phyloP scores from a whole-genome alignment of 768 basidiomycete genomes.

The Vararia minispora region DNA sequence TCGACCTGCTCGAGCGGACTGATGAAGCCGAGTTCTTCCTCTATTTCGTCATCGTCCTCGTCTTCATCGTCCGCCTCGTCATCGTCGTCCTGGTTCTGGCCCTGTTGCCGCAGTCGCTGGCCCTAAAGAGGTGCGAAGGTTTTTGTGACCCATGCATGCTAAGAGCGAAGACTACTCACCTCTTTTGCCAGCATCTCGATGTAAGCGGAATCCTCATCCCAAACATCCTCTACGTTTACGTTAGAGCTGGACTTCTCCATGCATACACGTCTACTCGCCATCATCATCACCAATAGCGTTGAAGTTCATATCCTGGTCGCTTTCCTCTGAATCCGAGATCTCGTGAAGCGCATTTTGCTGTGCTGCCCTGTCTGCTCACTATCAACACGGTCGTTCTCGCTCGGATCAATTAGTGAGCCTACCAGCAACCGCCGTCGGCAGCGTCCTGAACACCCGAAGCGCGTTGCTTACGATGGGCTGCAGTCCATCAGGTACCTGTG shows the following conservation, averaged over 20 bases:
- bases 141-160: too few relatives aligned
- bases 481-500: slow-evolving; percentile 43
- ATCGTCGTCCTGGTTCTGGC: slow-evolving; percentile 28
- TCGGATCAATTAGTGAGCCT: slow-evolving; percentile 10
- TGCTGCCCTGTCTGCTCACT: slow-evolving; percentile 38
- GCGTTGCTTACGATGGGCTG: slow-evolving; percentile 59
- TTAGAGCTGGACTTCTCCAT: too few relatives aligned
- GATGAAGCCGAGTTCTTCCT: slow-evolving; percentile 79
- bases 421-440: slow-evolving; percentile 73
- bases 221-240: slow-evolving; percentile 82
- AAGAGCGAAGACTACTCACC: slow-evolving; percentile 27
- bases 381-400: too few relatives aligned
- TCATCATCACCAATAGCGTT: slow-evolving; percentile 68
- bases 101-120: slow-evolving; percentile 57
- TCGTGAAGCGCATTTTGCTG: slow-evolving; percentile 36
- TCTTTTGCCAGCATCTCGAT: slow-evolving; percentile 79
- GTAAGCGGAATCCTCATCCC: slow-evolving; percentile 85
- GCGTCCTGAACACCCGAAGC: slow-evolving; percentile 63
- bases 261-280: slow-evolving; percentile 31
- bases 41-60: slow-evolving; percentile 47
- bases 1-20: slow-evolving; percentile 75
- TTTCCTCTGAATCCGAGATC: slow-evolving; percentile 2
- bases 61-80: slow-evolving; percentile 26
- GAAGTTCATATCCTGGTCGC: slow-evolving; percentile 37
- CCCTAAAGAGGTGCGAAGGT: slow-evolving; percentile 33